These are phyloP conservation scores for Colletotrichum godetiae DNA, from an alignment of 2,329 filamentous ascomycete species.

Conservation along the genomic window DNA sequence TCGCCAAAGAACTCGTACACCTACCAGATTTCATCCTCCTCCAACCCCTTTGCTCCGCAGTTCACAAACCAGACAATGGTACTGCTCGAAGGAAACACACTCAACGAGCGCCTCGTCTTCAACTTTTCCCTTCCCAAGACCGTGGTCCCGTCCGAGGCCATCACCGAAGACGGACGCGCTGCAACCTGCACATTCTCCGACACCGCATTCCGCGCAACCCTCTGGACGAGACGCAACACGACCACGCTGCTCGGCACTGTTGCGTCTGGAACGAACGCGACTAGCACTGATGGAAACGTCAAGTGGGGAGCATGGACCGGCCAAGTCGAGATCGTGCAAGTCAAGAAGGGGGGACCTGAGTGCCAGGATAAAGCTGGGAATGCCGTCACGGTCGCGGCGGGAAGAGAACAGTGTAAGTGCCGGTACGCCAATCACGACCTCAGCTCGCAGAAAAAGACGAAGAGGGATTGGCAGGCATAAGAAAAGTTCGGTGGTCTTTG, in stretches of 20 bases:
- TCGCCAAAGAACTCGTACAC: conserved; percentile 48
- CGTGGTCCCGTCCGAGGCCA: conserved; percentile 58
- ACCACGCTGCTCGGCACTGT: not conserved
- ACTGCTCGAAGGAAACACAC: conserved; percentile 57
- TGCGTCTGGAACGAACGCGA: conserved; percentile 29
- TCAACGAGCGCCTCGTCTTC: conserved; percentile 69
- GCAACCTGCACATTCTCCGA: conserved; percentile 69
- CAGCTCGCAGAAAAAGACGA: not conserved
- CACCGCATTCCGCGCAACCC: conserved; percentile 65
- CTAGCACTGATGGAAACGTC: conserved; percentile 33
- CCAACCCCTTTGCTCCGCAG: conserved; percentile 65
- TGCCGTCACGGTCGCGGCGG: conserved; percentile 50
- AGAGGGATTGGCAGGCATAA: not conserved
- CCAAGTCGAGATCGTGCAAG: conserved; percentile 66
- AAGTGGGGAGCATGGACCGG: conserved; percentile 65
- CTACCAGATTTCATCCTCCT: conserved; percentile 66
- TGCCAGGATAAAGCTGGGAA: conserved; percentile 59
- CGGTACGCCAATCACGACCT: conserved; percentile 50
- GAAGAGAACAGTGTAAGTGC: conserved; percentile 50
- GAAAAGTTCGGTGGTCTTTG: not conserved
- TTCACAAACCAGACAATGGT: conserved; percentile 65
- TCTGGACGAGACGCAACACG: conserved; percentile 65
- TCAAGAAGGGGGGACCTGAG: conserved; percentile 61
- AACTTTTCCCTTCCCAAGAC: conserved; percentile 62
- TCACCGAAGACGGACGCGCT: conserved; percentile 55